Evolutionary conservation across 2,329 filamentous ascomycete genomes (phyloP).

Genomic region (Fusarium heterosporum): DNA sequence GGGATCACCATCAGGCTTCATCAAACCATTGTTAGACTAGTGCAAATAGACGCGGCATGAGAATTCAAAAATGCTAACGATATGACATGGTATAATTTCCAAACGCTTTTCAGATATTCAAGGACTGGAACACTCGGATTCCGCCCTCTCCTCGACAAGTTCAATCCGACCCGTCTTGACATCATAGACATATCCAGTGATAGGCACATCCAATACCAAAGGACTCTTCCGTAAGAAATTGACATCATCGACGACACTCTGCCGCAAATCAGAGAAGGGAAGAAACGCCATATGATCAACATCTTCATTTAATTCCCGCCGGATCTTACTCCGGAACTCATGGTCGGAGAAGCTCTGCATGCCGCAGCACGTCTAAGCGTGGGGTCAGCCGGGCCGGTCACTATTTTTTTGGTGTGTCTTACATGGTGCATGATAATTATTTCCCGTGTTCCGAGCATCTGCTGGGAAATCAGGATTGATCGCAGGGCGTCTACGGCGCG

Average conservation of each 20-base stretch:
- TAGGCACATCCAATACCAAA: constrained; percentile 69
- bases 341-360: constrained; percentile 77
- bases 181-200: constrained; percentile 83
- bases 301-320: constrained; percentile 66
- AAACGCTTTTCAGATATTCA: background rate
- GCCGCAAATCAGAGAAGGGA: constrained; percentile 72
- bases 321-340: constrained; percentile 66
- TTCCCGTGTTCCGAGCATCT: constrained; percentile 80
- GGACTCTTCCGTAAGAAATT: constrained; percentile 68
- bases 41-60: no score
- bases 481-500: constrained; percentile 76
- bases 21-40: no score
- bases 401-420: constrained; percentile 28
- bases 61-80: no score
- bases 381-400: constrained; percentile 38
- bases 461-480: constrained; percentile 81
- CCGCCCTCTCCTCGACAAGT: constrained; percentile 41
- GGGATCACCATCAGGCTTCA: no score
- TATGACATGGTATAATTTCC: no score
- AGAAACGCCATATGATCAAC: constrained; percentile 71
- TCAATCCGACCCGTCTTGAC: constrained; percentile 75
- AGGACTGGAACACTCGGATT: constrained; percentile 33
- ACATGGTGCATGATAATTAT: constrained; percentile 78
- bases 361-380: constrained; percentile 54
- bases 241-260: constrained; percentile 75